These are phyloP conservation scores for Phytophthora multivora DNA, from an alignment of 352 stramenopile species.

Conservation along the genomic window DNA sequence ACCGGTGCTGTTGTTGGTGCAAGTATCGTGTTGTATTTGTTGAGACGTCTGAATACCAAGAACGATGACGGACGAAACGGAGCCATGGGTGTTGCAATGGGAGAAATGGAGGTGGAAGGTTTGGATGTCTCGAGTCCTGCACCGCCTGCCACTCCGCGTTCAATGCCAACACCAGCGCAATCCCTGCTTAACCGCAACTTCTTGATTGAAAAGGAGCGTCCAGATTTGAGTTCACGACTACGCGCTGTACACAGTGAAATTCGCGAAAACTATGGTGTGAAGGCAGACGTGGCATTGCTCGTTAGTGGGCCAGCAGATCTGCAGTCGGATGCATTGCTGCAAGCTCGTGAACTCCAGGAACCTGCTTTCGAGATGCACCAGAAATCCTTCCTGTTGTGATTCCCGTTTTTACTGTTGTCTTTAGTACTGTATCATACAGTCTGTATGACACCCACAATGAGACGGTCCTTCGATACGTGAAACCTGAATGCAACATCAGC, in stretches of 20 bases:
- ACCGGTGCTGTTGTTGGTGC: constrained; percentile 38
- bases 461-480: no score
- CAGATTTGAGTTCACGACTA: constrained; percentile 41
- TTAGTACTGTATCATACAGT: no score
- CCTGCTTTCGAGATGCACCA: constrained; percentile 46
- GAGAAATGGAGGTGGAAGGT: constrained; percentile 43
- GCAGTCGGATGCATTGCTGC: constrained; percentile 36
- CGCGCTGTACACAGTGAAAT: constrained; percentile 49
- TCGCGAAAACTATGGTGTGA: constrained; percentile 51
- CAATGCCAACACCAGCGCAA: constrained; percentile 31
- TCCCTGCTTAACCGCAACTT: constrained; percentile 41
- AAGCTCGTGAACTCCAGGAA: constrained; percentile 35
- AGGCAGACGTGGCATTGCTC: constrained; percentile 45
- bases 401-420: constrained; percentile 22
- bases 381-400: constrained; percentile 56
- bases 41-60: constrained; percentile 13
- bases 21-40: constrained; percentile 23
- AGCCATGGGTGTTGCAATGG: constrained; percentile 34
- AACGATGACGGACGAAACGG: constrained; percentile 15
- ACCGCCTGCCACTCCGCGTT: constrained; percentile 43
- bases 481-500: no score
- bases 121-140: constrained; percentile 40
- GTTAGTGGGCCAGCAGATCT: constrained; percentile 51
- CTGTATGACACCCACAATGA: background rate
- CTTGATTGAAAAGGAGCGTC: constrained; percentile 42